phyloP scores from a whole-genome alignment of 208 protist species.

The Crithidia brevicula region DNA sequence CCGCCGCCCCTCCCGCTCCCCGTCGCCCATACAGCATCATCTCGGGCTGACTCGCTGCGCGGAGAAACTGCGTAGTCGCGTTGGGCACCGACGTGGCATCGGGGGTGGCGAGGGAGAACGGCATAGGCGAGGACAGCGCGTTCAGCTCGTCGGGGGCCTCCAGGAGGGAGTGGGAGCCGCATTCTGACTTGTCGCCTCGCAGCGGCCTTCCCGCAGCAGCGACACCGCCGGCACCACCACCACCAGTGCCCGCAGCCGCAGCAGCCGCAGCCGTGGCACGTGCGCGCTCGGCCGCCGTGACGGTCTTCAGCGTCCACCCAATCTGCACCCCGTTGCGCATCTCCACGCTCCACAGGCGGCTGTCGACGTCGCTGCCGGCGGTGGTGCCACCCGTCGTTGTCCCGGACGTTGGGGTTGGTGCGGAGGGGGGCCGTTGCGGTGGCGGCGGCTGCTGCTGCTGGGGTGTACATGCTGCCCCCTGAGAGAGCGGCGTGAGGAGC shows the following conservation, averaged over 20 bases:
- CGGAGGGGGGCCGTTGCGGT: neutral
- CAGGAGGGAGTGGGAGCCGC: neutral
- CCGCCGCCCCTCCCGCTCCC: neutral
- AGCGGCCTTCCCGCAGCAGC: too few relatives aligned
- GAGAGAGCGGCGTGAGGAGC: conserved; percentile 10
- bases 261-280: neutral
- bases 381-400: conserved; percentile 14
- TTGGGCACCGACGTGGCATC: neutral
- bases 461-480: neutral
- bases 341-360: conserved; percentile 24
- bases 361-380: conserved; percentile 20
- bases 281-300: conserved; percentile 21
- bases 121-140: neutral
- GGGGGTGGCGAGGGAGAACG: conserved; percentile 8
- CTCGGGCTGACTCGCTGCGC: neutral
- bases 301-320: conserved; percentile 26
- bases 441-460: neutral
- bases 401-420: conserved; percentile 1
- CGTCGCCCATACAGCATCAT: neutral
- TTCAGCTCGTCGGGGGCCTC: neutral
- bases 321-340: conserved; percentile 16
- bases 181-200: neutral
- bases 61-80: neutral
- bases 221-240: neutral
- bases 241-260: neutral